Evolutionary conservation across 2,329 filamentous ascomycete genomes (phyloP), one percentile per base, ranked within the genome.

Genomic region (Diaporthe amygdali): DNA sequence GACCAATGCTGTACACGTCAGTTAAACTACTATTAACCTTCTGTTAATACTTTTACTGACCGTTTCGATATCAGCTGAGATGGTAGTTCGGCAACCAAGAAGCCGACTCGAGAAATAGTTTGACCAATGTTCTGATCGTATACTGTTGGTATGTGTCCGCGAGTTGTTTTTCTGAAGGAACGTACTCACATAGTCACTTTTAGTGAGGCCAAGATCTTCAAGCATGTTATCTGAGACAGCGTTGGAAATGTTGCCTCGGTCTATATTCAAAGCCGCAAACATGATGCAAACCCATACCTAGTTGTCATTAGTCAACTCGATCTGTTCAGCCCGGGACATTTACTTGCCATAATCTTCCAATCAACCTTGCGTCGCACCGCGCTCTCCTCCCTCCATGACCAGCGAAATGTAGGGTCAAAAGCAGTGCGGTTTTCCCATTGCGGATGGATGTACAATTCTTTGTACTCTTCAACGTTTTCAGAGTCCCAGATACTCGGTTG

Each of bases 41-140:
- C 12, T 5, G 8, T 9, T 3, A 3, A 2, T 9, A 6, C n/a
- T 39, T 5, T 9, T 12, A 32, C 55, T 44, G 4, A 61, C 75
- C 84, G 86, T 77, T 91, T 91, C 34, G 83, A 85, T 25, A 90
- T 76, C 25, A 91, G 81, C 74, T 90, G 88, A 0, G 87, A 90
- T 0, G 88, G 89, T 2, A 91, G 77, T 73, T 91, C 88, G 0
- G 88, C 87, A 7, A 83, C 78, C 6, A 89, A 77, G 72, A 89
- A 89, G 0, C 83, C 82, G 4, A 87, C 77, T 0, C 83, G 81
- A 72, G 87, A 89, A 56, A 89, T 83, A 0, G 84, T 87, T 74
- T 88, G 81, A 44, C 87, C 87, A 20, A 84, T 77, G 73, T 88
- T 89, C 75, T 61, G 5, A 44, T n/a, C 0, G 2, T 30, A 10